Base-by-base conservation (phyloP, 2,329 filamentous ascomycete genomes). In the Fusarium napiforme region DNA sequence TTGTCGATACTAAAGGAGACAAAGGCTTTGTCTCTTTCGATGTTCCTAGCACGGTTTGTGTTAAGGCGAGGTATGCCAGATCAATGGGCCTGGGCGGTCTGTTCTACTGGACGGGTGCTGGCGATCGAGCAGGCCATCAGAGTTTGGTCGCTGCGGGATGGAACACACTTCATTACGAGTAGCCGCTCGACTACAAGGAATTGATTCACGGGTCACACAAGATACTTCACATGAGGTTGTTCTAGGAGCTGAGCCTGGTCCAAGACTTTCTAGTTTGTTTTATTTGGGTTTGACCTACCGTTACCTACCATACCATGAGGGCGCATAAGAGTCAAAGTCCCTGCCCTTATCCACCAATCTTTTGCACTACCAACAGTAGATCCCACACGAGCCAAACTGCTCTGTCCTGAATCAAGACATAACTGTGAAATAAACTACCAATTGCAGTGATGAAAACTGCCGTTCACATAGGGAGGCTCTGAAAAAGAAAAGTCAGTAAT, bases 51-150 rank as follows among this genome's bases (percentile, higher is more conserved):
- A 92, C 89, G 2, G 90, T 93, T 21, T 79, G 82, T 60, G 84
- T 87, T 75, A 93, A 93, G 81, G 91, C 90, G 1, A 83, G 84
- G 40, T 92, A 89, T 75, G 90, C 87, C 52, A 87, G 85, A 52
- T 81, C 84, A 40, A 84, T 85, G 66, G 84, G 84, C 3, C 82
- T 93, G 4, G 91, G 87, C 0, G 91, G 91, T 0, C 73, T 93
- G 36, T 93, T 93, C 79, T 93, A 92, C 81, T 93, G 91, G 91
- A 91, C 90, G 43, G 90, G 90, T 4, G 87, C 87, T 5, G 89
- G 87, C 0, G 91, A 93, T 81, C 84, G 85, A 12, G 80, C 82
- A 45, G 88, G 85, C 5, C 74, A 80, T 14, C 83, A 87, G 73
- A 92, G 90, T 77, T 77, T 93, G 68, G 87, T 92, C 30, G 86